These are phyloP conservation scores for Ophiostoma ulmi DNA, from an alignment of 2,329 filamentous ascomycete genomes.

Conservation along the genomic window DNA sequence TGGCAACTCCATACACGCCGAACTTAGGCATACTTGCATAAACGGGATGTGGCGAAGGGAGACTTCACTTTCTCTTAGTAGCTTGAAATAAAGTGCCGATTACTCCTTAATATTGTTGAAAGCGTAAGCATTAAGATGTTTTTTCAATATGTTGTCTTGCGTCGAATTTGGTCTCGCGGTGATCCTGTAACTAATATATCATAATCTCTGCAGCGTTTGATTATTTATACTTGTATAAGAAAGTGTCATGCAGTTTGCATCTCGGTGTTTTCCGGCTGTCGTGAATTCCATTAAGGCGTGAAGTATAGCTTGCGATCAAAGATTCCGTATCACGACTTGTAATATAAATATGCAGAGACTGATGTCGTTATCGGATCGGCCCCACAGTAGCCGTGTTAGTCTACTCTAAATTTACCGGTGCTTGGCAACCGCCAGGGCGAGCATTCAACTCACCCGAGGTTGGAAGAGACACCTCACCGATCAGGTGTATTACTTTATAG, in stretches of 20 bases:
- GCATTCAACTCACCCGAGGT: too few relatives aligned
- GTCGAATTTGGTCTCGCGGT: background rate
- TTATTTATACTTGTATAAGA: background rate
- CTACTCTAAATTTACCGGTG: background rate
- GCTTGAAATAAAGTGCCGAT: background rate
- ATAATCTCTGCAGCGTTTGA: background rate
- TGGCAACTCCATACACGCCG: too few relatives aligned
- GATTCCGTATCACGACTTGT: background rate
- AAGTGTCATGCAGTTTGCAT: too few relatives aligned
- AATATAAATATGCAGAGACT: background rate
- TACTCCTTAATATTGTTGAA: background rate
- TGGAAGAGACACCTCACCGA: too few relatives aligned
- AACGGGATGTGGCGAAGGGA: too few relatives aligned
- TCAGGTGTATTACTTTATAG: too few relatives aligned
- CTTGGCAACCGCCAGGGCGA: background rate
- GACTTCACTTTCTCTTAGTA: background rate
- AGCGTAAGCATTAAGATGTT: background rate
- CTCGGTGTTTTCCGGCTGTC: background rate
- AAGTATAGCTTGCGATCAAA: background rate
- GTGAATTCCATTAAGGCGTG: background rate
- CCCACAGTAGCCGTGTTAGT: background rate
- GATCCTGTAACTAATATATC: background rate
- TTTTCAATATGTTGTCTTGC: background rate
- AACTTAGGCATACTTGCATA: background rate
- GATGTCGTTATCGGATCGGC: background rate